Evolutionary conservation across 495 filamentous ascomycete species (phyloP), one percentile per base, ranked within the genome.

Genomic region (Talaromyces trachyspermus): DNA sequence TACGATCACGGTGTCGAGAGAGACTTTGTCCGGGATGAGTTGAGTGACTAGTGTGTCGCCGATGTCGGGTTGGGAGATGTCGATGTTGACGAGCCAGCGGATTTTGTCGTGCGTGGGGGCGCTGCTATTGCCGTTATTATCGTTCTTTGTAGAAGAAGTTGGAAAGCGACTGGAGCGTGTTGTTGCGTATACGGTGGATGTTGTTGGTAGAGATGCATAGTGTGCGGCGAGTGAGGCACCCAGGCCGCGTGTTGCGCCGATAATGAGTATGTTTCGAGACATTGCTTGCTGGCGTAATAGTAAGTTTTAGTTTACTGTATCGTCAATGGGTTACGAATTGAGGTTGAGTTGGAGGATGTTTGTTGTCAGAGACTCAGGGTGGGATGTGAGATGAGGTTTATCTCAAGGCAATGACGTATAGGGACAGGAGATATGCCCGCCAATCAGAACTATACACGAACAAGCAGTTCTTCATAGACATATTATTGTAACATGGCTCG

Each of bases 161-260:
- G 68, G 64, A 2, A 56, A 32, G 10, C 58, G 49, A 19, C 48
- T 39, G 29, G 76, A 77, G 38, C 83, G 69, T 5, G 75, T 68
- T 19, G 83, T 86, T 45, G 71, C 83, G 57, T 75, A 80, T 48
- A 86, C 77, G 15, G 49, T 55, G 9, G 62, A 57, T 23, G 64
- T 73, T 10, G 63, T 53, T 18, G 65, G 43, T n/a, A 70, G 52
- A 2, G 67, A 59, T 43, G 74, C 71, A 58, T 87, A 88, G 49
- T 73, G 59, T 25, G 72, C 72, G 14, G 69, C 69, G 18, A 88
- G 72, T 12, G 78, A 69, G 30, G 77, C 75, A 1, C 84, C 84
- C 0, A 88, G 67, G 15, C 83, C 84, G 29, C 83, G 70, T 9
- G 79, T 85, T 3, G 77, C 83, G 25, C 84, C 83, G 36, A 88